Evolutionary conservation across 768 basidiomycete species (phyloP), one percentile per base, ranked within the genome.

Genomic region (Termitomyces sp.): DNA sequence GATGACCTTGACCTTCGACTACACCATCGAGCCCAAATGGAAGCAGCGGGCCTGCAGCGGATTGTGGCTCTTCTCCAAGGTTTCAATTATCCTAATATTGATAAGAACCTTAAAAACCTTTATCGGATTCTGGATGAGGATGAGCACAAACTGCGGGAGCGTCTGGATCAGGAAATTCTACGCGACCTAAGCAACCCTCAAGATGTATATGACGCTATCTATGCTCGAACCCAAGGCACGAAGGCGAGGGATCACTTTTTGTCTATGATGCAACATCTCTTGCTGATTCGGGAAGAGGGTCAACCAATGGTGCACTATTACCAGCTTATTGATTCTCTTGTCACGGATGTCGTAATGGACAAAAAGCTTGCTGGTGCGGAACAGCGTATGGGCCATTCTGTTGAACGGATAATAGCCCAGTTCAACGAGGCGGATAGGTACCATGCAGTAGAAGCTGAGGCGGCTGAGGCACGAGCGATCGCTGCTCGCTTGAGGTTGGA

Each of bases 211-310:
- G 83, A 86, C 51, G 88, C 90, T 2, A 77, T 99, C 45, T 80
- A 81, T 58, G 72, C 82, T n/a, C 87, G 81, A 66, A 85, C 87
- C n/a, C 77, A 84, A 57, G 87, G 87, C 42, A 84, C 88, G 14
- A 83, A 82, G 56, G 93, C 94, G 6, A 77, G 80, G 61, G 85
- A 90, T 59, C 86, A 95, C 67, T 89, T 99, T 68, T 74, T 95
- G 41, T 91, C 92, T n/a, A 88, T 93, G 70, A 82, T 98, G 81
- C 93, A 93, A 65, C 94, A 98, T 70, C 69, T 99, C 54, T 77
- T 98, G 19, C 82, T 98, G 60, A 90, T 98, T 60, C 83, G 88
- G 52, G 90, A 92, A 62, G 92, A 98, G 61, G 91, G 88, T 5
- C 86, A 87, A 35, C 77, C 85, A 26, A 82, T 92, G 70, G 84